Conservation (phyloP, 805 yeast species). For the Candida cerambycidarum region DNA sequence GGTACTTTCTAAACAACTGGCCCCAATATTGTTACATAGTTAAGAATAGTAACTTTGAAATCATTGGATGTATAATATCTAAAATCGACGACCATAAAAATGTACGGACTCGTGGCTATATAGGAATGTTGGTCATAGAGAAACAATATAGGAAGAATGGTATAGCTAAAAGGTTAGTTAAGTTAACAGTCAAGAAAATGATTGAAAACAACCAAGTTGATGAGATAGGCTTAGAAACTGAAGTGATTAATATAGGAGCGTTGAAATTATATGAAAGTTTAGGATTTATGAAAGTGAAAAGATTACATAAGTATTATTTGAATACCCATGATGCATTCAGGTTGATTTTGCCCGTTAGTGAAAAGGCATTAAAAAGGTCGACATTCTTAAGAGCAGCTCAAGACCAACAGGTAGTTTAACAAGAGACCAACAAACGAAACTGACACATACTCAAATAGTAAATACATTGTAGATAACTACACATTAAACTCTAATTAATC, state of each 20-base stretch:
- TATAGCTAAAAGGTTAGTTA: constrained; percentile 74
- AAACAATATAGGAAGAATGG: constrained; percentile 72
- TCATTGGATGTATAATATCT: constrained; percentile 84
- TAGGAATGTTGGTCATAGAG: constrained; percentile 93
- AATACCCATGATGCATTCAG: constrained; percentile 94
- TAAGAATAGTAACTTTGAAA: constrained; percentile 32
- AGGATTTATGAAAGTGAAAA: constrained; percentile 72
- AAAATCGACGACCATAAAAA: constrained; percentile 76
- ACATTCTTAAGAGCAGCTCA: constrained; percentile 23
- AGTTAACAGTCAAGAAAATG: constrained; percentile 64
- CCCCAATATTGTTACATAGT: constrained; percentile 79
- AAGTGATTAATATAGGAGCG: constrained; percentile 75
- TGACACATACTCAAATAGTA: constrained; percentile 1
- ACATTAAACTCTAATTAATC: constrained; percentile 46
- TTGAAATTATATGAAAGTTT: constrained; percentile 66
- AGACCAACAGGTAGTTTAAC: not conserved
- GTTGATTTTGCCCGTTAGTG: constrained; percentile 76
- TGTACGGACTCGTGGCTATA: constrained; percentile 80
- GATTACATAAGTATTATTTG: constrained; percentile 83
- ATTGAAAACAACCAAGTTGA: constrained; percentile 61
- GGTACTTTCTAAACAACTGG: constrained; percentile 89
- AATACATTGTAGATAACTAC: too few species aligned
- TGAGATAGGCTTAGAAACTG: constrained; percentile 92
- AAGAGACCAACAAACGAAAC: too few species aligned
- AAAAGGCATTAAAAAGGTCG: constrained; percentile 47